Percentiles rank a stretch among this genome's conserved stretches.
These are phyloP conservation scores for Colletotrichum aenigma DNA, from an alignment of 2,329 filamentous ascomycete species.

Conservation along the genomic window DNA sequence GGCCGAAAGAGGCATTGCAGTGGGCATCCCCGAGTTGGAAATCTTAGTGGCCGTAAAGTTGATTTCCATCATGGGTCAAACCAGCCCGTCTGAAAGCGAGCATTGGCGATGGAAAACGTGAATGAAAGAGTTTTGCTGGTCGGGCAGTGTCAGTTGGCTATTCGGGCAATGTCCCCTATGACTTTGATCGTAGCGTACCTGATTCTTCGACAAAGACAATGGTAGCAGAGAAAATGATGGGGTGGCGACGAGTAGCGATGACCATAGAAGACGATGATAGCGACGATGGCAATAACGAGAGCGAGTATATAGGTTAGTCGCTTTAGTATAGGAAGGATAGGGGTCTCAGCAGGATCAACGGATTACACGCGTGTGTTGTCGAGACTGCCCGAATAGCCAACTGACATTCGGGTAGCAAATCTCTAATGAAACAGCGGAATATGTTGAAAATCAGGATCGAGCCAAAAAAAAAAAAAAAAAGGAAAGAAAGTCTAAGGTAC, in stretches of 20 bases:
- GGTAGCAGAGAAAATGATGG: background rate
- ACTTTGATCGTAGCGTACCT: background rate
- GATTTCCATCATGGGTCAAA: background rate
- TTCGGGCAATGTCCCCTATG: no score
- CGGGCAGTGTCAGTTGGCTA: background rate
- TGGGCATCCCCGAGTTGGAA: background rate
- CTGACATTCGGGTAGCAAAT: background rate
- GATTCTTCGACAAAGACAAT: rapidly evolving
- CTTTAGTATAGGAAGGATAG: no score
- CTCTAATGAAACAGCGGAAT: background rate
- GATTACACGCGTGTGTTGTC: background rate
- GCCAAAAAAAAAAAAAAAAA: background rate
- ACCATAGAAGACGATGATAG: background rate
- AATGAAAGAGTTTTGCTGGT: background rate
- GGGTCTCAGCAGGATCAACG: no score
- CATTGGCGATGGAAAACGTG: background rate
- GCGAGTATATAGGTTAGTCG: no score
- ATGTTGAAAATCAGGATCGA: background rate
- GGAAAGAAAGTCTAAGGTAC: rapidly evolving
- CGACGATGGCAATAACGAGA: no score
- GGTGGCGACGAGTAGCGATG: background rate
- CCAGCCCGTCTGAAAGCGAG: background rate
- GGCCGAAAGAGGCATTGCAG: background rate
- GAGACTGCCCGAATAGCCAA: background rate
- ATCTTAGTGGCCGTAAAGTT: rapidly evolving